Conservation (phyloP, 2,329 filamentous ascomycete species). For the Chaetomiaceae sp. region DNA sequence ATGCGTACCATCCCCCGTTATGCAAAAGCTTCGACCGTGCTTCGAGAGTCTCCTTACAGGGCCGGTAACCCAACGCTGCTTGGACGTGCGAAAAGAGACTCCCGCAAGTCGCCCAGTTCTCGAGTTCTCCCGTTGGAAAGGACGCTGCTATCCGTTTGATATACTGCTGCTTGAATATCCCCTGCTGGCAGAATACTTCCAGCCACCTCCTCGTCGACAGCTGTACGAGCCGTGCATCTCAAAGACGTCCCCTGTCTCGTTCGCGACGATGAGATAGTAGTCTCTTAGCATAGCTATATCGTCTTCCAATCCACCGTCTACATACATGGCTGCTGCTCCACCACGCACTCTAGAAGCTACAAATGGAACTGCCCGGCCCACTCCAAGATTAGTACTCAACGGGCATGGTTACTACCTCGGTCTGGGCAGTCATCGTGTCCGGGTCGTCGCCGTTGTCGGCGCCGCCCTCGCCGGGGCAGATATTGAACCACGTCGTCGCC, state of each 20-base stretch:
- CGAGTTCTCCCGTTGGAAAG: constrained; percentile 29
- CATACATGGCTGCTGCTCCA: too few relatives aligned
- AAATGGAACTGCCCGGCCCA: too few relatives aligned
- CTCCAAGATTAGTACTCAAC: too few relatives aligned
- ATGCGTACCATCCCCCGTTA: constrained; percentile 25
- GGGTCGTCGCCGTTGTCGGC: too few relatives aligned
- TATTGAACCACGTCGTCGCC: constrained; percentile 21
- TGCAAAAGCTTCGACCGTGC: constrained; percentile 23
- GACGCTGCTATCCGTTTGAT: constrained; percentile 26
- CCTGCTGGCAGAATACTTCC: constrained; percentile 21
- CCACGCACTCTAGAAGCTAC: too few relatives aligned
- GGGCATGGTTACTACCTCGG: too few relatives aligned
- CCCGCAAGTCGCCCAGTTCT: constrained; percentile 32
- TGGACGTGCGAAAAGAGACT: constrained; percentile 31
- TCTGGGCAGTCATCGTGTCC: too few relatives aligned
- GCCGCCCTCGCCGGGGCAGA: neutral
- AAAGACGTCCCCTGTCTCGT: constrained; percentile 26
- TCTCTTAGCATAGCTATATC: constrained; percentile 33
- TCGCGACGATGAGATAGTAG: constrained; percentile 34
- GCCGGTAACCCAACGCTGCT: constrained; percentile 11
- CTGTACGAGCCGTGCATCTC: constrained; percentile 43
- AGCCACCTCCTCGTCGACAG: constrained; percentile 35
- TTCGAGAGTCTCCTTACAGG: constrained; percentile 11
- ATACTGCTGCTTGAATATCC: constrained; percentile 30
- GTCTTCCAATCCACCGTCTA: constrained; percentile 26